These are phyloP conservation scores for Leccinum imitatum DNA, from an alignment of 768 basidiomycete genomes.

Conservation along the genomic window DNA sequence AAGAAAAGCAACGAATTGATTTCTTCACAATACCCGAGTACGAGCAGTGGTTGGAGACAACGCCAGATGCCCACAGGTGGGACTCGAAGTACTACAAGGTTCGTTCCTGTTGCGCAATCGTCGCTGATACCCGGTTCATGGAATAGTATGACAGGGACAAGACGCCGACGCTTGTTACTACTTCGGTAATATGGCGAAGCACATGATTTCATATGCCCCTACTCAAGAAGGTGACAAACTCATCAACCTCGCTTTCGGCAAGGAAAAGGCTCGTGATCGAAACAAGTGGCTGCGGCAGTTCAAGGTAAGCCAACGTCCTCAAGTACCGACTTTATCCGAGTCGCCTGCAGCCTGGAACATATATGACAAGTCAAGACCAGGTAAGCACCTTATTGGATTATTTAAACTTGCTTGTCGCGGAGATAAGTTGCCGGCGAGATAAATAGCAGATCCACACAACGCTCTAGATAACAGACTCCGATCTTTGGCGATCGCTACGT, in stretches of 20 bases:
- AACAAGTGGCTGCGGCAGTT: constrained; percentile 98
- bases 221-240: constrained; percentile 82
- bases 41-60: constrained; percentile 84
- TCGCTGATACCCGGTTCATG: constrained; percentile 3
- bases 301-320: constrained; percentile 50
- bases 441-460: too few species aligned
- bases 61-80: constrained; percentile 80
- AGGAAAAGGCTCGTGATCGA: constrained; percentile 97
- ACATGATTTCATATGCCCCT: constrained; percentile 89
- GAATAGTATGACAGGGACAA: constrained; percentile 39
- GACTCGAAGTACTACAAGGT: constrained; percentile 97
- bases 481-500: constrained; percentile 42
- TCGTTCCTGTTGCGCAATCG: constrained; percentile 13
- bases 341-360: constrained; percentile 79
- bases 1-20: constrained; percentile 73
- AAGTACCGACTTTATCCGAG: constrained; percentile 1
- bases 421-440: too few species aligned
- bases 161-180: constrained; percentile 67
- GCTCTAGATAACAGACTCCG: neutral
- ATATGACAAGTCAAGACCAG: constrained; percentile 37
- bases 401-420: too few species aligned
- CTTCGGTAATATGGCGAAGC: constrained; percentile 88
- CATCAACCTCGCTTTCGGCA: constrained; percentile 98
- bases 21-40: constrained; percentile 99
- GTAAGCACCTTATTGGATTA: too few species aligned